Base-by-base conservation (phyloP, 2,329 filamentous ascomycete genomes). In the Fusarium luffae region DNA sequence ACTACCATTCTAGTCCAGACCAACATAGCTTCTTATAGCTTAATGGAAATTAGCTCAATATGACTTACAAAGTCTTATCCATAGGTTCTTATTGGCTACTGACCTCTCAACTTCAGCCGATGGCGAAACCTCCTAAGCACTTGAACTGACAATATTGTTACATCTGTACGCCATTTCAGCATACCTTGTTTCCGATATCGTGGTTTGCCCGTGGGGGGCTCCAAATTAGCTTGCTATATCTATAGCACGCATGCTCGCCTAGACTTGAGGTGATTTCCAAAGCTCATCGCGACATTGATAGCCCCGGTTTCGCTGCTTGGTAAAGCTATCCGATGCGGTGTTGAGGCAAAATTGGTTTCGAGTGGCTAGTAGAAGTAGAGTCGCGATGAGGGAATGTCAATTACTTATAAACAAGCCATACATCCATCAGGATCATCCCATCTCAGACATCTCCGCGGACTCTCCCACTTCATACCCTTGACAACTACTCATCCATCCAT, bases 251-350 rank as follows among this genome's bases (percentile, higher is more conserved):
- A 44, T 14, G 48, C 21, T 70, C 42, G 47, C 60, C 58, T 50
- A 57, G 42, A 14, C 51, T 66, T 74, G 68, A 74, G 69, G 73
- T 74, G 71, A 75, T 75, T 68, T 64, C 16, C 19, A 41, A 57
- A 51, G 54, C 40, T 30, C 71, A 75, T 75, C 66, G 59, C 73
- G 73, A 75, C 73, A 75, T 75, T 55, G 44, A 43, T 59, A 46
- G 32, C 61, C 55, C 55, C 59, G 49, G 34, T 54, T 9, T 40
- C 55, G 21, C 47, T 58, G 43, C 25, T 30, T 21, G 30, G 19
- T 13, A 34, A 30, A 40, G 30, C 6, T 18, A 37, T 37, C 18
- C 34, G 34, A 37, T 37, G 34, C 18, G 18, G 32, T 16, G 49
- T 37, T n/a, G 23, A 37, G 40, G 18, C n/a, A 13, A 48, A 41